A percentile compares a stretch with the other conserved stretches of the same genome.
phyloP scores from a whole-genome alignment of 441 rosid genomes.

The Gossypium lobatum region DNA sequence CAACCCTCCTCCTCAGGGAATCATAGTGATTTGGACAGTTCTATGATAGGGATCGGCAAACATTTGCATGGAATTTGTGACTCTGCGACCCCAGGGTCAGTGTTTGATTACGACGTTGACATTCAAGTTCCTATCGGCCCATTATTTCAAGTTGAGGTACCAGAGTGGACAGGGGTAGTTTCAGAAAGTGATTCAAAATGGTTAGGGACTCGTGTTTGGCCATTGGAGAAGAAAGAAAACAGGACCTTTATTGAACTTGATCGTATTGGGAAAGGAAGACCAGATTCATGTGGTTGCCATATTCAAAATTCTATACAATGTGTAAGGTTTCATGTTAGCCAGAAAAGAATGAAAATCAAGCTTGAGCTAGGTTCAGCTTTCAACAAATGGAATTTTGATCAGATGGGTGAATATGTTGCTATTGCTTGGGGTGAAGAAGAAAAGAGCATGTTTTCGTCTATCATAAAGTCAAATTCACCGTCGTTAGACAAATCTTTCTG shows the following conservation, averaged over 20 bases:
- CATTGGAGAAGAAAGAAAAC: constrained; percentile 33
- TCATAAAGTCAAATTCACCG: constrained; percentile 37
- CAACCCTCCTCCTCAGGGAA: constrained; percentile 21
- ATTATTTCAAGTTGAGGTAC: constrained; percentile 61
- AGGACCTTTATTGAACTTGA: constrained; percentile 59
- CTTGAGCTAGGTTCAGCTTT: constrained; percentile 70
- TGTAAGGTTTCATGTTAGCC: constrained; percentile 56
- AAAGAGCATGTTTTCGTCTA: constrained; percentile 40
- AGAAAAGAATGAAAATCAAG: constrained; percentile 49
- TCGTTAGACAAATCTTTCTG: constrained; percentile 38
- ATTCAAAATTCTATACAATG: constrained; percentile 55
- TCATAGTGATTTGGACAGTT: constrained; percentile 22
- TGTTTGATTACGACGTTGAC: constrained; percentile 31
- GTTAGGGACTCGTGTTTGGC: constrained; percentile 75
- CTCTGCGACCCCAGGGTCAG: constrained; percentile 27
- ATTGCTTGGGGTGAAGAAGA: constrained; percentile 55
- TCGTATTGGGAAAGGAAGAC: constrained; percentile 85
- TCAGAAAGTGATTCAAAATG: constrained; percentile 67
- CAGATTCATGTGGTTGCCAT: constrained; percentile 69
- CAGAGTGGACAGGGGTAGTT: constrained; percentile 52
- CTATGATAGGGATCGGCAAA: constrained; percentile 22
- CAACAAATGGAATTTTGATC: constrained; percentile 51
- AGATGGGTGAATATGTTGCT: constrained; percentile 69
- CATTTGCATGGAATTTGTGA: constrained; percentile 13
- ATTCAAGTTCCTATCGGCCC: constrained; percentile 52